Conservation (phyloP, 2,329 filamentous ascomycete species). For the Ophiostoma fasciatum region DNA sequence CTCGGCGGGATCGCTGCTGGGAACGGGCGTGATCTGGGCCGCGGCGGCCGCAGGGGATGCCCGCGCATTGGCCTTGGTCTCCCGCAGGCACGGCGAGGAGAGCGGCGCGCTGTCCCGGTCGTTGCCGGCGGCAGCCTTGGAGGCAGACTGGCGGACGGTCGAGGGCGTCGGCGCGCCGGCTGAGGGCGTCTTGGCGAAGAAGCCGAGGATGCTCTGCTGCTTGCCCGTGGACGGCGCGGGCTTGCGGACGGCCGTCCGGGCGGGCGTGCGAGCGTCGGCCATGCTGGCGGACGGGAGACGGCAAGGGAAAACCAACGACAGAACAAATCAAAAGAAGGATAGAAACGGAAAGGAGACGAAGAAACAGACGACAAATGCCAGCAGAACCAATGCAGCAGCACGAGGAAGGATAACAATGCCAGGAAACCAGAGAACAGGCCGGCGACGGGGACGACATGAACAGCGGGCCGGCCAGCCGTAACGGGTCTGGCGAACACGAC, state of each 20-base stretch:
- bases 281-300: slow-evolving; percentile 8
- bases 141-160: slow-evolving; percentile 14
- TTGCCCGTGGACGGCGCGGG: slow-evolving; percentile 33
- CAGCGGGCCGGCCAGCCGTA: background rate
- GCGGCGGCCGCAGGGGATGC: slow-evolving; percentile 21
- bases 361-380: background rate
- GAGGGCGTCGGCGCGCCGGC: slow-evolving; percentile 18
- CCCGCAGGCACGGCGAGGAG: slow-evolving; percentile 27
- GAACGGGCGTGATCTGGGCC: slow-evolving; percentile 50
- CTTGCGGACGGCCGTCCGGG: slow-evolving; percentile 24
- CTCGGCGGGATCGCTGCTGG: slow-evolving; percentile 63
- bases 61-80: slow-evolving; percentile 31
- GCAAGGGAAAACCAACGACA: background rate
- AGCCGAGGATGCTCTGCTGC: slow-evolving; percentile 63
- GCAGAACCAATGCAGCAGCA: background rate
- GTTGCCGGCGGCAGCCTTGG: slow-evolving; percentile 7
- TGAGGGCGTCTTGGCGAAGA: slow-evolving; percentile 49
- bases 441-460: background rate
- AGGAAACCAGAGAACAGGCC: background rate
- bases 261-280: slow-evolving; percentile 22
- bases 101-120: slow-evolving; percentile 7
- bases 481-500: slow-evolving; percentile 5
- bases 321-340: background rate
- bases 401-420: background rate
- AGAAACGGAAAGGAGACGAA: background rate